Evolutionary conservation across 1,284 basidiomycete genomes (phyloP), one percentile per base, ranked within the genome.

Genomic region (Sporisorium sorghi): DNA sequence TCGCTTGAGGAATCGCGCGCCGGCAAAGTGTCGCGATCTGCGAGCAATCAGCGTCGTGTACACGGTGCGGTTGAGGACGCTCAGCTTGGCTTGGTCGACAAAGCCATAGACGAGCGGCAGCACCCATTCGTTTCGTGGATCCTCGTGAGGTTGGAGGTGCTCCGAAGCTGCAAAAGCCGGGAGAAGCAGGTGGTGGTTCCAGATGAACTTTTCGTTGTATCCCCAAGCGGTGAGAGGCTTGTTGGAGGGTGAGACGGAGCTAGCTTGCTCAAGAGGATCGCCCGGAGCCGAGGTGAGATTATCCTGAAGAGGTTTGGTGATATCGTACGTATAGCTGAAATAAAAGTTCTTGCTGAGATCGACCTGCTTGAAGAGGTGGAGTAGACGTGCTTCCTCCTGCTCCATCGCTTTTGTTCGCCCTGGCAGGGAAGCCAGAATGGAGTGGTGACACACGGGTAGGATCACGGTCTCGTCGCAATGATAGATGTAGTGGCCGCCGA

Each of bases 281-380:
- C 67, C 72, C 2, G 70, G 63, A 32, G 60, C 47, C 0, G 68
- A 77, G 2, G 93, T 93, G n/a, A 98, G 88, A 80, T 99, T 98
- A 74, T 91, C 89, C 86, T 99, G 97, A 0, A 99, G 87, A 0
- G 94, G 95, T 43, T 93, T 94, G 1, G 97, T 97, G 30, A 99
- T 87, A 84, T 99, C 97, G 86, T 99, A 99, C 0, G 96, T 95
- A 54, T 77, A 96, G 93, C 93, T 95, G 85, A 99, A 99, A 86
- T 99, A 99, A 85, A 99, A 99, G 86, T 99, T 98, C 87, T 99
- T 98, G 50, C 92, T 92, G 87, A 99, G 89, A 79, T 99, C 97
- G 4, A 99, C 95, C 84, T 96, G 93, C 83, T 94, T 94, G 87
- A 99, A 99, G n/a, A 92, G 90, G 68, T 90, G 91, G 85, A 97